Base-by-base conservation (phyloP, 768 basidiomycete genomes). In the Mrakia hoshinonis region DNA sequence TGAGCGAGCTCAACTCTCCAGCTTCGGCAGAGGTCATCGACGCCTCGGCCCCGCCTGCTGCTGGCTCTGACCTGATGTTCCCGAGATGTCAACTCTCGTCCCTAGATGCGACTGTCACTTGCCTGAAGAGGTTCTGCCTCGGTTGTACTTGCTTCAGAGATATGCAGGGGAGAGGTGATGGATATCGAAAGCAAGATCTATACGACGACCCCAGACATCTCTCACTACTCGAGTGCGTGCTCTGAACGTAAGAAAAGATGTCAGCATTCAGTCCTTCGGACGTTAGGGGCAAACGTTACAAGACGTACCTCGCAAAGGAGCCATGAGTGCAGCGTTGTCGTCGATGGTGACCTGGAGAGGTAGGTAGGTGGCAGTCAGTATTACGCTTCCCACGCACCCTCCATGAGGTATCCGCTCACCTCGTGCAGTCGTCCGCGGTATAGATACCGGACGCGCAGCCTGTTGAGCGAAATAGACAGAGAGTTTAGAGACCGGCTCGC, bases 341-440 rank as follows among this genome's bases (percentile, higher is more conserved):
- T 88, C 89, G 74, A 87, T 84, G 68, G 89, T 86, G 77, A 91
- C 90, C 77, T 87, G 34, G 18, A 34, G 18, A 15, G 5, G 12
- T 15, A 38, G 13, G 4, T n/a, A n/a, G n/a, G n/a, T n/a, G n/a
- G n/a, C n/a, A n/a, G n/a, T n/a, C n/a, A n/a, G n/a, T n/a, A n/a
- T n/a, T n/a, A n/a, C n/a, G n/a, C n/a, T n/a, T n/a, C n/a, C n/a
- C n/a, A n/a, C n/a, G n/a, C n/a, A n/a, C n/a, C n/a, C n/a, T n/a
- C n/a, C n/a, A n/a, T n/a, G n/a, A n/a, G n/a, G n/a, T n/a, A n/a
- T n/a, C n/a, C n/a, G n/a, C 36, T 34, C 10, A 61, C 58, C 58
- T 61, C 86, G 77, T 94, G 92, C 79, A 81, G 76, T 71, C 84
- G 84, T 51, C 86, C 87, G 76, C 84, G 83, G 83, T 94, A 96